A percentile compares a stretch with the other conserved stretches of the same genome.
phyloP scores from a whole-genome alignment of 495 filamentous ascomycete genomes.

The Clavariopsis aquatica region DNA sequence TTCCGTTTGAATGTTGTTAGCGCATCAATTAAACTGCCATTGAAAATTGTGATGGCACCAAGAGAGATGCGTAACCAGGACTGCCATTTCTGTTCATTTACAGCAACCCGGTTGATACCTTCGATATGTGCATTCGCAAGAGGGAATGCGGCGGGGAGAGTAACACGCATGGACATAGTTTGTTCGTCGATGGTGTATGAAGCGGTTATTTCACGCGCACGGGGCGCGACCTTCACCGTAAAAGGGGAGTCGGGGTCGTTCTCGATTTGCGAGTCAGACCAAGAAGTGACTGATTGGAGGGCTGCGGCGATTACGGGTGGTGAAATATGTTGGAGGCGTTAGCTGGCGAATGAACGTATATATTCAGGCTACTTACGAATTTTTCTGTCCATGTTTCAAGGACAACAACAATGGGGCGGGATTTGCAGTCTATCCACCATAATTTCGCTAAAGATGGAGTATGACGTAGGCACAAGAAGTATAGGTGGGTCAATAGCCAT shows the following conservation, averaged over 20 bases:
- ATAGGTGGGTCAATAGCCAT: conserved; percentile 83
- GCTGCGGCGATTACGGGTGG: conserved; percentile 74
- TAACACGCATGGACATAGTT: conserved; percentile 72
- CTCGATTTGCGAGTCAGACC: conserved; percentile 57
- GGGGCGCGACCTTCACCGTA: conserved; percentile 67
- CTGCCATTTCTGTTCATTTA: conserved; percentile 87
- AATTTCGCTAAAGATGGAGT: conserved; percentile 73
- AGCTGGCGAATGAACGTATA: neutral
- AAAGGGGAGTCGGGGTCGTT: conserved; percentile 71
- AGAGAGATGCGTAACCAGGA: conserved; percentile 82
- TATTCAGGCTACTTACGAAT: conserved; percentile 48
- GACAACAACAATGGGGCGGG: conserved; percentile 71
- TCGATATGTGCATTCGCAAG: conserved; percentile 74
- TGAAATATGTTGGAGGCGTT: conserved; percentile 56
- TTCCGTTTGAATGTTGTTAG: conserved; percentile 80
- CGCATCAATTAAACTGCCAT: conserved; percentile 81
- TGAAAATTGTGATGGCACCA: conserved; percentile 89
- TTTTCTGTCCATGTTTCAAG: conserved; percentile 81
- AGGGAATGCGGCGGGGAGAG: conserved; percentile 77
- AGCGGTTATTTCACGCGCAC: conserved; percentile 72
- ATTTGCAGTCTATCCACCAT: conserved; percentile 81
- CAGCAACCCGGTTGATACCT: conserved; percentile 76
- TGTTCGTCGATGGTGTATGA: conserved; percentile 87
- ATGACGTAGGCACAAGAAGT: conserved; percentile 75
- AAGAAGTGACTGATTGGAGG: conserved; percentile 68